Evolutionary conservation across 2,329 filamentous ascomycete species (phyloP).

Genomic region (Fusarium concolor): DNA sequence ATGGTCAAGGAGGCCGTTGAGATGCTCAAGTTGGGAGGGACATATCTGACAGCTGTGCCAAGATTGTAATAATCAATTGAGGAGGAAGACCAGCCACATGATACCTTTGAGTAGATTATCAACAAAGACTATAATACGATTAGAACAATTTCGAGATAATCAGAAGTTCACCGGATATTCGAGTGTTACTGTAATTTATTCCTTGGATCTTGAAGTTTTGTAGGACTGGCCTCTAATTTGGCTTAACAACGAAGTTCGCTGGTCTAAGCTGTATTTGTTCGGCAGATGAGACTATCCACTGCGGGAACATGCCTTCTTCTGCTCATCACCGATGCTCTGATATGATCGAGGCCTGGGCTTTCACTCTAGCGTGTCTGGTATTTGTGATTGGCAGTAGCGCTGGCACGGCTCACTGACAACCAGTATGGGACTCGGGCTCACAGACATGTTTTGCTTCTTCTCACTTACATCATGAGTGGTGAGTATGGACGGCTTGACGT

Average conservation of each 20-base stretch:
- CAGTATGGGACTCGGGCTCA: not conserved
- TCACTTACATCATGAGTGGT: not conserved
- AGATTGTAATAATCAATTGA: constrained; percentile 56
- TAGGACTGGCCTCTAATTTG: no score
- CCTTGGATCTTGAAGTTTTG: no score
- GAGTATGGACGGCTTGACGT: not conserved
- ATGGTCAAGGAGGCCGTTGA: constrained; percentile 84
- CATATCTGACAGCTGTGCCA: constrained; percentile 63
- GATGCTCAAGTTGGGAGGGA: constrained; percentile 71
- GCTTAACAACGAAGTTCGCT: no score
- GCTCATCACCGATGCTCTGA: not conserved
- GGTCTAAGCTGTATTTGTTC: not conserved
- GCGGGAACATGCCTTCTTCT: not conserved
- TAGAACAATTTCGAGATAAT: not conserved
- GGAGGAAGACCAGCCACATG: not conserved
- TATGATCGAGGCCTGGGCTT: not conserved
- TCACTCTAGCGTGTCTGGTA: not conserved
- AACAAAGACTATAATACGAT: not conserved
- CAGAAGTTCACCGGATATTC: not conserved
- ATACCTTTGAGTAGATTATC: not conserved
- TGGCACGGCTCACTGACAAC: constrained; percentile 4
- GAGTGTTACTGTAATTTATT: not conserved
- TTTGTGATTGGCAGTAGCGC: not conserved
- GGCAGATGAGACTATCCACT: not conserved
- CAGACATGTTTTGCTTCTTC: not conserved